These are phyloP conservation scores for Syzygium aqueum DNA, from an alignment of 345 rosid species.

Conservation along the genomic window DNA sequence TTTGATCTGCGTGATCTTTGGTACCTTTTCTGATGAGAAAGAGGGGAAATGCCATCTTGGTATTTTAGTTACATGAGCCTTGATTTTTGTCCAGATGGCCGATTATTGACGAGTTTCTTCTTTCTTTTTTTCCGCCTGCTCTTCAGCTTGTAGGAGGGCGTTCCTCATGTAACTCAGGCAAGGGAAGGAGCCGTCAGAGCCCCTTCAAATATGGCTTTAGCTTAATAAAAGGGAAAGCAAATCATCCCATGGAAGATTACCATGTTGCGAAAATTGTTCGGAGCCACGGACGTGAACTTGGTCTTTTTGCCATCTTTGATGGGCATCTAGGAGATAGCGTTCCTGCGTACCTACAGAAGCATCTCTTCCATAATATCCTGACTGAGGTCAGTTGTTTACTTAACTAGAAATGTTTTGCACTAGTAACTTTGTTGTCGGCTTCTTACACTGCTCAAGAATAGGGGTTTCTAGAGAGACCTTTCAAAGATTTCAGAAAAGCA, in stretches of 20 bases:
- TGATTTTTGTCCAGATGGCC: neutral
- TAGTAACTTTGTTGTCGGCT: neutral
- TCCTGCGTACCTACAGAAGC: slow-evolving; percentile 65
- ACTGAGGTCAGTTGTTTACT: slow-evolving; percentile 35
- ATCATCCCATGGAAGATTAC: slow-evolving; percentile 78
- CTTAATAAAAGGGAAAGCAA: slow-evolving; percentile 64
- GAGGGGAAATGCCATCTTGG: neutral
- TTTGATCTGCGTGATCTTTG: neutral
- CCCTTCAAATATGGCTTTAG: slow-evolving; percentile 47
- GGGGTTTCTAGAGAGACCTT: neutral
- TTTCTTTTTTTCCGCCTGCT: neutral
- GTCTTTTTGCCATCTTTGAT: slow-evolving; percentile 64
- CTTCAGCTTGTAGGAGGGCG: slow-evolving; percentile 32
- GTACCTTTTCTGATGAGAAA: neutral
- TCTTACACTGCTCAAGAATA: neutral
- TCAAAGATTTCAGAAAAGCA: neutral
- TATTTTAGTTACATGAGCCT: neutral
- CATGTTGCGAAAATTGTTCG: slow-evolving; percentile 55
- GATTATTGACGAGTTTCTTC: neutral
- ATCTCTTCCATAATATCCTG: slow-evolving; percentile 50
- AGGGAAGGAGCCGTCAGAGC: slow-evolving; percentile 48
- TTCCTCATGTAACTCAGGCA: slow-evolving; percentile 47
- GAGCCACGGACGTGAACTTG: slow-evolving; percentile 37
- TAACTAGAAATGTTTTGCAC: neutral
- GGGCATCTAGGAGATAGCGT: slow-evolving; percentile 73